A percentile compares a stretch with the other conserved stretches of the same genome.
These are phyloP conservation scores for Auricularia heimuer DNA, from an alignment of 768 basidiomycete species.

Conservation along the genomic window DNA sequence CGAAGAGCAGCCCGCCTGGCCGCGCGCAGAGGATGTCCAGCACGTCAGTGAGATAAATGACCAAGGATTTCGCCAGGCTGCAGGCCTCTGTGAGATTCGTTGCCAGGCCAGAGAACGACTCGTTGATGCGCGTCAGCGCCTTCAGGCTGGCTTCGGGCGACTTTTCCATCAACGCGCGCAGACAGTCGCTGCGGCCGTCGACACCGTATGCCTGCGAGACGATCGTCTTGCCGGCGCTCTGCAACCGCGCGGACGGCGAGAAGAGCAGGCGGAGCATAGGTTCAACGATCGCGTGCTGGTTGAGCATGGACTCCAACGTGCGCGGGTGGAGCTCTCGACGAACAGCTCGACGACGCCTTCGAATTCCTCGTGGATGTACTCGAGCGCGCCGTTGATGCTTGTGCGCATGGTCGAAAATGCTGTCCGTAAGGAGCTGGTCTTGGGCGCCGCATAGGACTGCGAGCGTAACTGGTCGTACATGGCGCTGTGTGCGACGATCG, in stretches of 20 bases:
- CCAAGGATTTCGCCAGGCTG: slow-evolving; percentile 78
- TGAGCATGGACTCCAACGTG: slow-evolving; percentile 47
- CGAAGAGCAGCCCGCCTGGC: slow-evolving; percentile 60
- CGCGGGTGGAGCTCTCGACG: slow-evolving; percentile 45
- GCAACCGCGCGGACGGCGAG: slow-evolving; percentile 70
- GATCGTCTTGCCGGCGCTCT: slow-evolving; percentile 67
- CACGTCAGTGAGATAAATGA: slow-evolving; percentile 86
- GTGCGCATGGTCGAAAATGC: slow-evolving; percentile 29
- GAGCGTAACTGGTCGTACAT: slow-evolving; percentile 63
- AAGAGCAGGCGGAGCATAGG: slow-evolving; percentile 61
- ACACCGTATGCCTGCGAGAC: slow-evolving; percentile 80
- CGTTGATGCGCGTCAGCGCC: slow-evolving; percentile 61
- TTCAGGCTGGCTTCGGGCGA: slow-evolving; percentile 55
- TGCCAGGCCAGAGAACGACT: slow-evolving; percentile 54
- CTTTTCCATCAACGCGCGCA: slow-evolving; percentile 65
- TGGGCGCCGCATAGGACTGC: slow-evolving; percentile 26
- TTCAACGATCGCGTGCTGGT: slow-evolving; percentile 44
- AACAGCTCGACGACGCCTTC: slow-evolving; percentile 51
- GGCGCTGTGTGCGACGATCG: slow-evolving; percentile 46
- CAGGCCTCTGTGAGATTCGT: slow-evolving; percentile 72
- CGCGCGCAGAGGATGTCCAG: slow-evolving; percentile 77
- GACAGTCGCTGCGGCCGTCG: slow-evolving; percentile 76
- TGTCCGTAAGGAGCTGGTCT: slow-evolving; percentile 22
- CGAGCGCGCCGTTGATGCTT: slow-evolving; percentile 53
- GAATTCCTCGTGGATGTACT: slow-evolving; percentile 51